Evolutionary conservation across 164 flowering plant species (phyloP).

Genomic region (Amborella trichopoda): DNA sequence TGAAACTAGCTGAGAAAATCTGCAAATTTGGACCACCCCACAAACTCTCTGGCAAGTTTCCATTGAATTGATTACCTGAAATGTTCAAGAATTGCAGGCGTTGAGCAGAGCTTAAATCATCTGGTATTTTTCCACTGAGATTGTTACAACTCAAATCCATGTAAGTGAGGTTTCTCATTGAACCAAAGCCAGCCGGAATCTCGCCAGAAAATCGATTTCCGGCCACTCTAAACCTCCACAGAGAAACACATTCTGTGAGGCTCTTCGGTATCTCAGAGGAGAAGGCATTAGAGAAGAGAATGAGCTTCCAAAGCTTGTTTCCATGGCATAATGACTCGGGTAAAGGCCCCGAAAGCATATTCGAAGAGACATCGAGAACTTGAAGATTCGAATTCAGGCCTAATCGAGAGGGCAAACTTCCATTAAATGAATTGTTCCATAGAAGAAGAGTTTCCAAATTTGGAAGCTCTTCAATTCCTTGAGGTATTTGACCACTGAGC

Average conservation of each 20-base stretch:
- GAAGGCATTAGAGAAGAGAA: conserved; percentile 67
- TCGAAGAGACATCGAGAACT: conserved; percentile 64
- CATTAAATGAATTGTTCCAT: conserved; percentile 72
- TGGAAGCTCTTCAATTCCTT: conserved; percentile 53
- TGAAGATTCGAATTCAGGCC: conserved; percentile 47
- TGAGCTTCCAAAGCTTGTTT: conserved; percentile 39
- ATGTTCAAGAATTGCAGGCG: conserved; percentile 42
- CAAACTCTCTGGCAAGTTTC: conserved; percentile 36
- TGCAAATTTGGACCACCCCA: conserved; percentile 66
- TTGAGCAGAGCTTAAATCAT: conserved; percentile 39
- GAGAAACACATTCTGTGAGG: conserved; percentile 48
- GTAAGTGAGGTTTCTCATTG: conserved; percentile 39
- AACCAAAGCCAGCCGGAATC: conserved; percentile 59
- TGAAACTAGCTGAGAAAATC: conserved; percentile 47
- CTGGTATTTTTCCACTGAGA: conserved; percentile 56
- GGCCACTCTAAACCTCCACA: conserved; percentile 47
- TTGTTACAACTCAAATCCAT: conserved; percentile 64
- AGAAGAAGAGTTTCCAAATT: conserved; percentile 38
- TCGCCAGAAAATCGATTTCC: conserved; percentile 56
- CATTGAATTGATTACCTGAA: conserved; percentile 39
- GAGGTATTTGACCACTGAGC: conserved; percentile 57
- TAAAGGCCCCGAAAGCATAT: conserved; percentile 56
- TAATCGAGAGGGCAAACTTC: conserved; percentile 50
- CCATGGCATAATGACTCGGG: conserved; percentile 65
- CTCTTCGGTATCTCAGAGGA: conserved; percentile 29